Conservation (phyloP, 805 yeast species). For the Saturnispora galanensis region DNA sequence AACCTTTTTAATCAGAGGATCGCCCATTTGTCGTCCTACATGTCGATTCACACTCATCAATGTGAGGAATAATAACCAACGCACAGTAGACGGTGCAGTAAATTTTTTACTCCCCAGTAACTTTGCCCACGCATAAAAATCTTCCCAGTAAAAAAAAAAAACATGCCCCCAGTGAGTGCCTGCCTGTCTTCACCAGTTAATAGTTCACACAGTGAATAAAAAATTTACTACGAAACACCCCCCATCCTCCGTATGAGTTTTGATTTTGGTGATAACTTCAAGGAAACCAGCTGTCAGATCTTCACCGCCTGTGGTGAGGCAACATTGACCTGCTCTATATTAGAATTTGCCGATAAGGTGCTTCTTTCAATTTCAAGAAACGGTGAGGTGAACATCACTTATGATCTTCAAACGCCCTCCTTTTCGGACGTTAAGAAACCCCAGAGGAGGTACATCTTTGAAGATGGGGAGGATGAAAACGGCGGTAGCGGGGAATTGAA, state of each 20-base stretch:
- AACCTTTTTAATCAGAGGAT: constrained; percentile 1
- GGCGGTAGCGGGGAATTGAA: constrained; percentile 21
- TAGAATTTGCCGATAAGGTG: constrained; percentile 31
- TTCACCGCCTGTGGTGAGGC: background rate
- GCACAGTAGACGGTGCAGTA: background rate
- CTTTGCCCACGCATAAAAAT: no score
- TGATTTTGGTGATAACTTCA: constrained; percentile 4
- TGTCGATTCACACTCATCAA: no score
- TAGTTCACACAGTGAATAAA: background rate
- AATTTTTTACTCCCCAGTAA: no score
- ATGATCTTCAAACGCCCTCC: constrained; percentile 30
- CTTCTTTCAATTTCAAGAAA: constrained; percentile 32
- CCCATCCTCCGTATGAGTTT: background rate
- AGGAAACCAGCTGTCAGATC: background rate
- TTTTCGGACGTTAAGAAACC: constrained; percentile 14
- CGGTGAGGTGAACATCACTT: constrained; percentile 40
- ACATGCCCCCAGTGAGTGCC: no score
- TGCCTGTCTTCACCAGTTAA: background rate
- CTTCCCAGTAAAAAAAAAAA: no score
- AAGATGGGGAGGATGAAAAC: constrained; percentile 19
- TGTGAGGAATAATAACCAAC: no score
- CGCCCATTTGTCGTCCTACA: no score
- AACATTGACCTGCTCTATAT: constrained; percentile 16
- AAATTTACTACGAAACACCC: background rate
- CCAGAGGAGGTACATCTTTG: constrained; percentile 8